Evolutionary conservation across 345 rosid species (phyloP), one percentile per base, ranked within the genome.

Genomic region (Populus alba): DNA sequence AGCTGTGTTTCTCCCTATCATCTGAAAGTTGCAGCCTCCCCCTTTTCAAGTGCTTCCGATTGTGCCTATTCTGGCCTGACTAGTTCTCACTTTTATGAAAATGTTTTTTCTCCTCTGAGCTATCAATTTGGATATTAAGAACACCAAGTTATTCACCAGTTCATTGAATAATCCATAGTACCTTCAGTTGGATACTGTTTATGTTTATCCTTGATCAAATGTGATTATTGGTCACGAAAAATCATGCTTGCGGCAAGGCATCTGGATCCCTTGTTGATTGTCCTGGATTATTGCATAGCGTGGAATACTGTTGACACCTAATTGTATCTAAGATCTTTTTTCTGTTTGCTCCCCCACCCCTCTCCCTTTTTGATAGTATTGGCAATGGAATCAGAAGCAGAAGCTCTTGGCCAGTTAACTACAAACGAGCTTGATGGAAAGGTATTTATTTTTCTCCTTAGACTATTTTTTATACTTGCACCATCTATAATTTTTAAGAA

Each of bases 321-420:
- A 41, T 51, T 39, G 67, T 72, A 63, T 55, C 53, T 23, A 43
- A 77, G 47, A 10, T 75, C 49, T 76, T 18, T 81, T 74, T 80
- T 71, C 53, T 38, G 27, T 12, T 77, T 31, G 20, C 51, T 47
- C 0, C 51, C 16, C 61, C 61, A 0, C 25, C 25, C 59, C 59
- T 38, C 23, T 71, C 74, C 23, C 47, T 57, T 72, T 43, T 79
- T 73, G 59, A 51, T 20, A 79, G 83, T 83, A 16, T 5, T 90
- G 91, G 83, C 88, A 77, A 90, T 92, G 97, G 97, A 92, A 83
- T 92, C 93, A 9, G 87, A 90, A 86, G 92, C 92, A 35, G 92
- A 92, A 70, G 89, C 94, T 53, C 80, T 92, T 73, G 90, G 88
- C 59, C 91, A 92, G 85, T 80, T 92, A 77, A 83, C 92, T 70